Evolutionary conservation across 1,284 basidiomycete genomes (phyloP), one percentile per base, ranked within the genome.

Genomic region (Ustilago tritici): DNA sequence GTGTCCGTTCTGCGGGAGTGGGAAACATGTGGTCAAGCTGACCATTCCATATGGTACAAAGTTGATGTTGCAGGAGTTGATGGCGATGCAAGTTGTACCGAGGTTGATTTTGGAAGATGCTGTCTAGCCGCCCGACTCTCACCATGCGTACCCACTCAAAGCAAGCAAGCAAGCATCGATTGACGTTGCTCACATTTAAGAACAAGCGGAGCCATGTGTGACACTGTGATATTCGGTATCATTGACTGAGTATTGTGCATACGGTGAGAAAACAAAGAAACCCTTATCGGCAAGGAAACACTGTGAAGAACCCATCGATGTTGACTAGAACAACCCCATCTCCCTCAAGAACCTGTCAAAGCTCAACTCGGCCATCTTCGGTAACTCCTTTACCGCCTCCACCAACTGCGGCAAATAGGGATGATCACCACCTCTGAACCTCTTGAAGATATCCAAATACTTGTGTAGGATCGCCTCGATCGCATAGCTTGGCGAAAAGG

Each of bases 21-120:
- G 93, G 49, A 98, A 98, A 88, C 92, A 93, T 84, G 94, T 99
- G 89, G 94, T 95, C 49, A 93, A 95, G 84, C 89, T 99, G 74
- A 96, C 93, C n/a, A 95, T 99, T 65, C 97, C 97, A 1, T 99
- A 99, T 85, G 97, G 96, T 10, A 95, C 95, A 61, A 99, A 99
- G 87, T 87, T 99, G 70, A 89, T 99, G 54, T 95, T 99, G 89
- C 95, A 99, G 87, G 95, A 98, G 90, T 94, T 95, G 79, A 76
- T 88, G 74, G 86, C 86, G 8, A 88, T 88, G 88, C 87, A 88
- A 70, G 87, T 88, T 47, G 86, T 87, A 0, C 88, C 88, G 0
- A 77, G 87, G n/a, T 81, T 88, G 34, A 84, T 87, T 11, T 75
- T 87, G 32, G 86, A 87, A 56, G 76, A 77, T 43, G 75, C 75